These are phyloP conservation scores for Magnolia sinica DNA, from an alignment of 164 flowering plant genomes.

Conservation along the genomic window DNA sequence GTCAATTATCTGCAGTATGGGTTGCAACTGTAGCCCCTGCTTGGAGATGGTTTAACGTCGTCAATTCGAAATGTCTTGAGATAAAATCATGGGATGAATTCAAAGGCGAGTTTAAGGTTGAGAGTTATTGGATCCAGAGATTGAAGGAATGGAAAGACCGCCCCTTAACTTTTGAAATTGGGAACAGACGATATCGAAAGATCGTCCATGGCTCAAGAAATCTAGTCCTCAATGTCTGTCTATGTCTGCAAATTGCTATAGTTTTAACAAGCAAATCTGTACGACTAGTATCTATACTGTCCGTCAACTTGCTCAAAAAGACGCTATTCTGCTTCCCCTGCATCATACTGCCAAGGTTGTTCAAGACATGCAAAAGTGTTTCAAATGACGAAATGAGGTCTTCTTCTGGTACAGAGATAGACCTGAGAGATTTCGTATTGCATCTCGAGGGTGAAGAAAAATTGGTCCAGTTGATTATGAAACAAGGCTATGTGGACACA, in stretches of 20 bases:
- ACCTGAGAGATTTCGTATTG: constrained; percentile 24
- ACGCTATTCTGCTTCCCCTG: neutral
- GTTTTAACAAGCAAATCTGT: constrained; percentile 45
- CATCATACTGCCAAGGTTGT: neutral
- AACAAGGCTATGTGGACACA: constrained; percentile 29
- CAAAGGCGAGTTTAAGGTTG: constrained; percentile 21
- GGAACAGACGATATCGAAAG: neutral
- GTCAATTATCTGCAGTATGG: neutral
- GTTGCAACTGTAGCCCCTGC: constrained; percentile 1
- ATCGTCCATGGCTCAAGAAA: neutral
- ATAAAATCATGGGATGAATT: neutral
- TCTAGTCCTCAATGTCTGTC: constrained; percentile 20
- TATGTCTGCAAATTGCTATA: constrained; percentile 32
- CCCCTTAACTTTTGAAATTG: neutral
- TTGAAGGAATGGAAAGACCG: constrained; percentile 17
- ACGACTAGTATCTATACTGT: constrained; percentile 28
- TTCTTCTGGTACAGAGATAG: constrained; percentile 26
- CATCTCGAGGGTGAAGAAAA: constrained; percentile 62
- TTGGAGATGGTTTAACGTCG: constrained; percentile 5
- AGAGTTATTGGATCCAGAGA: constrained; percentile 36
- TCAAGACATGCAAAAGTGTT: neutral
- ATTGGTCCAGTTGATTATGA: constrained; percentile 39
- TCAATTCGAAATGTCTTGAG: neutral
- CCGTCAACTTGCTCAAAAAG: constrained; percentile 20
- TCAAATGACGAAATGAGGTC: neutral